Percentiles rank a stretch among this genome's conserved stretches.
Conservation (phyloP, 2,329 filamentous ascomycete species). For the Penicillium sp. region DNA sequence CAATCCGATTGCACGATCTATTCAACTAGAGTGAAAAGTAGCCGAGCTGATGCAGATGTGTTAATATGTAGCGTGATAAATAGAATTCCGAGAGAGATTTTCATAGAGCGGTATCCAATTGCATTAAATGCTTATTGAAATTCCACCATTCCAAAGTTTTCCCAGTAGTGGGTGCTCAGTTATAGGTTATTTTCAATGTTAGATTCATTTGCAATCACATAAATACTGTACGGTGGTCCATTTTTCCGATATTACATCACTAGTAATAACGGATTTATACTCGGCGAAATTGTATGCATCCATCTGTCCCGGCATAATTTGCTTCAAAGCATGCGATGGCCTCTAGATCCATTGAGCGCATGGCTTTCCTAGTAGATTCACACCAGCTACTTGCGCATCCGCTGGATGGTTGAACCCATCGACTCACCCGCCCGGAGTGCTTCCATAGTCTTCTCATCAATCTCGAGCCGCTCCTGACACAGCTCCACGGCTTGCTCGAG, state of each 20-base stretch:
- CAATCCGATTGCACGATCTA: neutral
- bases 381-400: conserved; percentile 11
- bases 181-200: too few species aligned
- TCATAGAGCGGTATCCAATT: neutral
- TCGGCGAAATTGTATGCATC: too few species aligned
- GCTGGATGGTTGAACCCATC: conserved; percentile 13
- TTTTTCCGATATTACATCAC: too few species aligned
- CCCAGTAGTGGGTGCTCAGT: too few species aligned
- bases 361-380: neutral
- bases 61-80: neutral
- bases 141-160: neutral
- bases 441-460: conserved; percentile 19
- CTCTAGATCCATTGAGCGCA: neutral
- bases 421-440: conserved; percentile 15
- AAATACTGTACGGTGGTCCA: too few species aligned
- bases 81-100: neutral
- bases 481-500: conserved; percentile 12
- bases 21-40: neutral
- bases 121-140: neutral
- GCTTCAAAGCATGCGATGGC: neutral
- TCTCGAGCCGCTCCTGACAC: conserved; percentile 17
- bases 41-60: neutral
- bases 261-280: too few species aligned
- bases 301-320: too few species aligned
- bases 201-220: too few species aligned